Percentiles rank a stretch among this genome's conserved stretches.
phyloP scores from a whole-genome alignment of 306 rosid genomes.

The Castanea mollissima region DNA sequence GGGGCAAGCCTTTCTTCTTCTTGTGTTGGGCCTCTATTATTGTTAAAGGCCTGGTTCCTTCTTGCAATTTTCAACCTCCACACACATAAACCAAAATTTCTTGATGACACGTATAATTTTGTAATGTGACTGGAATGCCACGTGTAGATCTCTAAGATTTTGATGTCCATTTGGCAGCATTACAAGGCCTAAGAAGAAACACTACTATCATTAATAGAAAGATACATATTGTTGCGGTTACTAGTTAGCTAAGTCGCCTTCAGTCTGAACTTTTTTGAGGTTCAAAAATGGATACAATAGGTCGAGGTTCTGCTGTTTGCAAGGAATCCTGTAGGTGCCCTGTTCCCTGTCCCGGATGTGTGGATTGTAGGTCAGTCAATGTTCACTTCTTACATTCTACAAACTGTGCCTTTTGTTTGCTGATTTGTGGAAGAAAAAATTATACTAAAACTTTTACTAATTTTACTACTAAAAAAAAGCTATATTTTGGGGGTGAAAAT shows the following conservation, averaged over 20 bases:
- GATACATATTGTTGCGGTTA: too few relatives aligned
- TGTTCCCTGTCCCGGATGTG: slow-evolving; percentile 38
- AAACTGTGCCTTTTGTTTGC: too few relatives aligned
- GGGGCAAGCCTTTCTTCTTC: too few relatives aligned
- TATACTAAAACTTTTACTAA: too few relatives aligned
- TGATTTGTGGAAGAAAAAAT: too few relatives aligned
- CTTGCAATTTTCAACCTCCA: too few relatives aligned
- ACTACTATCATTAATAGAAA: too few relatives aligned
- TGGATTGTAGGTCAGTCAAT: slow-evolving; percentile 37
- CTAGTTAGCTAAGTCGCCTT: not conserved
- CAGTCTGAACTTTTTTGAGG: not conserved
- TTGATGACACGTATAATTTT: not conserved
- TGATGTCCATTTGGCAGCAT: not conserved
- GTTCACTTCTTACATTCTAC: not conserved
- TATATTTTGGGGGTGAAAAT: too few relatives aligned
- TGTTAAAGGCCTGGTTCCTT: too few relatives aligned
- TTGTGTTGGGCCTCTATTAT: too few relatives aligned
- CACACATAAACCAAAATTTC: not conserved
- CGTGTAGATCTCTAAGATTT: not conserved
- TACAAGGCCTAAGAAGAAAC: too few relatives aligned
- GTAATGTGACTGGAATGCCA: not conserved
- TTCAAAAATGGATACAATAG: not conserved
- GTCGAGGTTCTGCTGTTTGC: slow-evolving; percentile 17
- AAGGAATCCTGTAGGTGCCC: slow-evolving; percentile 41
- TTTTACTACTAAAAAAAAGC: too few relatives aligned